phyloP scores from a whole-genome alignment of 495 filamentous ascomycete genomes.

The Neurospora sp. region DNA sequence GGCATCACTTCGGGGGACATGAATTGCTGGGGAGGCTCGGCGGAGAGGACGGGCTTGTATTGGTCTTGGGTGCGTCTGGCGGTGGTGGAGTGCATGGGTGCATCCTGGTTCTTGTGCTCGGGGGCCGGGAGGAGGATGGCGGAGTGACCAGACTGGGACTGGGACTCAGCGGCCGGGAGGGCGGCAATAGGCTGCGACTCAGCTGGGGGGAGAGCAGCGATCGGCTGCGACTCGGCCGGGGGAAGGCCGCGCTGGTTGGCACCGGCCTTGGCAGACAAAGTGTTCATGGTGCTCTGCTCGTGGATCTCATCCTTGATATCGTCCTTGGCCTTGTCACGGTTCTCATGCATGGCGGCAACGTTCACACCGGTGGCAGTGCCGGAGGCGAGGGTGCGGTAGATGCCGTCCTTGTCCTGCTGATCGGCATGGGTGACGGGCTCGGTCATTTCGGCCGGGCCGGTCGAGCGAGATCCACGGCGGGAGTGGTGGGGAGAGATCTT shows the following conservation, averaged over 20 bases:
- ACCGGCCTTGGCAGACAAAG: background rate
- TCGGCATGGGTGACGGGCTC: background rate
- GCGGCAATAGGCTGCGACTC: background rate
- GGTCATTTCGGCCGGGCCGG: background rate
- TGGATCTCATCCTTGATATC: background rate
- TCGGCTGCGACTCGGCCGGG: background rate
- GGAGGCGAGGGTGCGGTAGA: slow-evolving; percentile 21
- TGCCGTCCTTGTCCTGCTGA: slow-evolving; percentile 12
- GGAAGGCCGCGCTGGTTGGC: background rate
- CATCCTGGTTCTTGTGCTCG: background rate
- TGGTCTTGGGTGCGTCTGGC: background rate
- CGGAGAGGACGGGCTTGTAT: background rate
- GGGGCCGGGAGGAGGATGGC: background rate
- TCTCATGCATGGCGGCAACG: background rate
- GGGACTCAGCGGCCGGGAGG: background rate
- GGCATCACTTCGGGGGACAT: slow-evolving; percentile 19
- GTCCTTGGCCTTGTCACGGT: background rate
- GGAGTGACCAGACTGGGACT: background rate
- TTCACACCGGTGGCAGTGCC: slow-evolving; percentile 22
- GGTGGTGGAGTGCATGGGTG: background rate
- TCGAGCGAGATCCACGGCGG: background rate
- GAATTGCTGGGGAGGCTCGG: background rate
- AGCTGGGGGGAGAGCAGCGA: background rate
- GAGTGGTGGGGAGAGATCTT: slow-evolving; percentile 7
- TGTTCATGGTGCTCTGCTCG: background rate